These are phyloP conservation scores for Aureobasidium uvarum DNA, from an alignment of 2,329 filamentous ascomycete genomes.

Conservation along the genomic window DNA sequence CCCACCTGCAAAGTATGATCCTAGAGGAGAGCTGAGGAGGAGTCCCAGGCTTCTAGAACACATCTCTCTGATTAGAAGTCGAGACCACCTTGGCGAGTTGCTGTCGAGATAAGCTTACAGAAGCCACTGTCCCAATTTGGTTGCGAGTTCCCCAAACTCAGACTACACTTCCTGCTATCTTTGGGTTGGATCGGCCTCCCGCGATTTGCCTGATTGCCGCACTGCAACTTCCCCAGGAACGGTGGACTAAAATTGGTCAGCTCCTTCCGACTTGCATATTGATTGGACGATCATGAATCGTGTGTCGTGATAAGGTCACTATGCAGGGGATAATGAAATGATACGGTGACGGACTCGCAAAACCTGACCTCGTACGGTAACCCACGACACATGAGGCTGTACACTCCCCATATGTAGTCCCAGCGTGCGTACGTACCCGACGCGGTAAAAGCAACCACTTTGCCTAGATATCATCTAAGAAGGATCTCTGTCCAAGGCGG, in stretches of 20 bases:
- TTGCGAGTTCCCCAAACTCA: constrained; percentile 13
- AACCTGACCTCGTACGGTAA: constrained; percentile 17
- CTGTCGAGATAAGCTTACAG: constrained; percentile 18
- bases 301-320: constrained; percentile 21
- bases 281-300: not conserved
- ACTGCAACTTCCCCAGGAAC: constrained; percentile 16
- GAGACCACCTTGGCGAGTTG: constrained; percentile 5
- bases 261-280: constrained; percentile 5
- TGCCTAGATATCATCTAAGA: constrained; percentile 10
- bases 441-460: constrained; percentile 18
- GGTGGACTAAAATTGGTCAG: constrained; percentile 23
- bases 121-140: constrained; percentile 16
- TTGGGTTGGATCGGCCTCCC: not conserved
- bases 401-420: not conserved
- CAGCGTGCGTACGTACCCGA: constrained; percentile 9
- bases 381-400: constrained; percentile 16
- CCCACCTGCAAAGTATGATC: not conserved
- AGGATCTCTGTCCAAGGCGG: not conserved
- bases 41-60: constrained; percentile 3
- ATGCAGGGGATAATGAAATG: constrained; percentile 14
- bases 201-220: constrained; percentile 5
- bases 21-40: not conserved
- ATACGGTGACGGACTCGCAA: constrained; percentile 15
- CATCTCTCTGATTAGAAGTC: not conserved
- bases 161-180: not conserved